Percentiles rank a stretch among this genome's conserved stretches.
Conservation (phyloP, 495 filamentous ascomycete genomes). For the Cercophora scortea region DNA sequence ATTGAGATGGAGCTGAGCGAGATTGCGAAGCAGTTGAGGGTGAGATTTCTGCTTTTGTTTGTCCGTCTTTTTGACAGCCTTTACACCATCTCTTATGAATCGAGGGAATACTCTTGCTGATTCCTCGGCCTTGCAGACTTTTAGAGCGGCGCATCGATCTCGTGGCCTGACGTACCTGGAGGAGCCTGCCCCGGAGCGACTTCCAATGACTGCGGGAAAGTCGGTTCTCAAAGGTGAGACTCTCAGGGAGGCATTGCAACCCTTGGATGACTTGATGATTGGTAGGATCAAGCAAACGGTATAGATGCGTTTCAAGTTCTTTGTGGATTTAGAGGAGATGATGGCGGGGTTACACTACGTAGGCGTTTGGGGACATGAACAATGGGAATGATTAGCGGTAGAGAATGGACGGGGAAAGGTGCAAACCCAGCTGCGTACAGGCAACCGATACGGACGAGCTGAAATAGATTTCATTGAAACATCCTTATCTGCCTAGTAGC, state of each 20-base stretch:
- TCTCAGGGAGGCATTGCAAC: conserved; percentile 7
- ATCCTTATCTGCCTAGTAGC: too few relatives aligned
- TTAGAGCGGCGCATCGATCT: conserved; percentile 29
- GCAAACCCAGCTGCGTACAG: too few relatives aligned
- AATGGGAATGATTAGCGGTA: too few relatives aligned
- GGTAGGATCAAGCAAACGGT: conserved; percentile 11
- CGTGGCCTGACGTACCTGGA: conserved; percentile 29
- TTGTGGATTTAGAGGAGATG: too few relatives aligned
- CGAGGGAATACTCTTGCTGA: not conserved
- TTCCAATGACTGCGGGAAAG: conserved; percentile 39
- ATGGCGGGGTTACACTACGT: too few relatives aligned
- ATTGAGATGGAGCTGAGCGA: conserved; percentile 22
- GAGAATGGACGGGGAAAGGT: too few relatives aligned
- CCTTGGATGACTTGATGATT: conserved; percentile 15
- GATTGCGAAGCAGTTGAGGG: conserved; percentile 29
- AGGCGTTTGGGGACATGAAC: too few relatives aligned
- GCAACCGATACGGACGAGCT: too few relatives aligned
- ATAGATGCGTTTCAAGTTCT: not conserved
- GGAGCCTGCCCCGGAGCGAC: conserved; percentile 32
- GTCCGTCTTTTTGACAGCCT: not conserved
- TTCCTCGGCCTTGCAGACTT: conserved; percentile 10
- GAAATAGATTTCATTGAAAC: too few relatives aligned
- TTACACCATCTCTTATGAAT: not conserved
- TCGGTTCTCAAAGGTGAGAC: conserved; percentile 24
- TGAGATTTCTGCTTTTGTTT: conserved; percentile 11